Conservation (phyloP, 148 eudicot species). For the Suaeda aralocaspica region DNA sequence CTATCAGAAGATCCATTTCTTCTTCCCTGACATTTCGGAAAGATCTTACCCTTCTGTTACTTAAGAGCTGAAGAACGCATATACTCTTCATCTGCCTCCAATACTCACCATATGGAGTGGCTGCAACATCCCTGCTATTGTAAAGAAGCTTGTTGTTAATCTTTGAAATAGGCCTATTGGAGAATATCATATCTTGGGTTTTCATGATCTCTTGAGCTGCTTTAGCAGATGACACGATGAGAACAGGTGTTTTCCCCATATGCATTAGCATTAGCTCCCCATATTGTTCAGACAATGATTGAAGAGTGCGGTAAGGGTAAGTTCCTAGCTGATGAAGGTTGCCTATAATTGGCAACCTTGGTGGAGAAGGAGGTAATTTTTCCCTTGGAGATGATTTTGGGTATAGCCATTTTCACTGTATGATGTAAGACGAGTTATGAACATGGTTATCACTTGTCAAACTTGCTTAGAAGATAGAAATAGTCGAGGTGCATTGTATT, state of each 20-base stretch:
- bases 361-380: conserved; percentile 34
- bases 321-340: conserved; percentile 35
- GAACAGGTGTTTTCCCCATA: conserved; percentile 23
- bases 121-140: conserved; percentile 23
- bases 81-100: conserved; percentile 52
- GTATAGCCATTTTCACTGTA: conserved; percentile 17
- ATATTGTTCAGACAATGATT: conserved; percentile 22
- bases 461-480: no score
- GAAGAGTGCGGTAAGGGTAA: conserved; percentile 27
- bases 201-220: conserved; percentile 45
- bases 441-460: no score
- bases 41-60: conserved; percentile 41
- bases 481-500: no score
- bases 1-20: conserved; percentile 31
- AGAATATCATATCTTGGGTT: conserved; percentile 38
- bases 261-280: conserved; percentile 34
- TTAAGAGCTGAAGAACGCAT: conserved; percentile 36
- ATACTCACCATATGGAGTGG: conserved; percentile 40
- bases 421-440: not conserved
- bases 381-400: not conserved
- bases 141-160: conserved; percentile 26
- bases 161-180: conserved; percentile 29
- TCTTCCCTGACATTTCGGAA: conserved; percentile 33
- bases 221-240: conserved; percentile 41
- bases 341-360: conserved; percentile 33